These are phyloP conservation scores for Talaromyces sp. DNA, from an alignment of 2,329 filamentous ascomycete genomes.

Conservation along the genomic window DNA sequence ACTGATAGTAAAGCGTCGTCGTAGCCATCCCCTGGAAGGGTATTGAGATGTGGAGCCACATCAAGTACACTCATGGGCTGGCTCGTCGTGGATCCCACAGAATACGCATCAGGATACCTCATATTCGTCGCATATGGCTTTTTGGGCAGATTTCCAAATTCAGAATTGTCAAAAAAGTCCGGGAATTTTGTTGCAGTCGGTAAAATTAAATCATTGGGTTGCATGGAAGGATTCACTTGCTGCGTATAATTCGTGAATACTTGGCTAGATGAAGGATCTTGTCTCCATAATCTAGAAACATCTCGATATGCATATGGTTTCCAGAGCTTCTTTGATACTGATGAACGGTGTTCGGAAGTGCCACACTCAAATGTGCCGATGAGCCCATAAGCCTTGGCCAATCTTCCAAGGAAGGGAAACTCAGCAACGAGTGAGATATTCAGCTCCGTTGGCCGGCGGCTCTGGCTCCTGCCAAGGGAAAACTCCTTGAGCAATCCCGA, in stretches of 20 bases:
- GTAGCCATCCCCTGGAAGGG: not conserved
- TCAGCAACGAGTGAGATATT: not conserved
- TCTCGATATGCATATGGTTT: not conserved
- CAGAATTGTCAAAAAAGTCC: too few relatives aligned
- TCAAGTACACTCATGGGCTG: too few relatives aligned
- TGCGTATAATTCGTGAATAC: not conserved
- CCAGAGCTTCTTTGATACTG: not conserved
- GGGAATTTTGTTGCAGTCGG: too few relatives aligned
- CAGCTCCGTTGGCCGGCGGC: not conserved
- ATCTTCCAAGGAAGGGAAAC: not conserved
- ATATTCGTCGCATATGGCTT: too few relatives aligned
- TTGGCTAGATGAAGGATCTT: not conserved
- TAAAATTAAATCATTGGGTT: too few relatives aligned
- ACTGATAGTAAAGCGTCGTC: not conserved
- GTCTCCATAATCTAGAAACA: not conserved
- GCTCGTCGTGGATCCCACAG: too few relatives aligned
- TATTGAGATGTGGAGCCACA: not conserved
- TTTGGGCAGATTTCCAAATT: too few relatives aligned
- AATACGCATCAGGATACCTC: too few relatives aligned
- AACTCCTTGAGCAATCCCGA: not conserved
- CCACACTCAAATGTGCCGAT: not conserved
- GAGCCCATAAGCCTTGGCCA: not conserved
- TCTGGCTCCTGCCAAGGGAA: not conserved
- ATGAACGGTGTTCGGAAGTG: not conserved
- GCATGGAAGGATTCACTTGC: not conserved